These are phyloP conservation scores for Solanum hybrid DNA, from an alignment of 305 asterid genomes.

Conservation along the genomic window DNA sequence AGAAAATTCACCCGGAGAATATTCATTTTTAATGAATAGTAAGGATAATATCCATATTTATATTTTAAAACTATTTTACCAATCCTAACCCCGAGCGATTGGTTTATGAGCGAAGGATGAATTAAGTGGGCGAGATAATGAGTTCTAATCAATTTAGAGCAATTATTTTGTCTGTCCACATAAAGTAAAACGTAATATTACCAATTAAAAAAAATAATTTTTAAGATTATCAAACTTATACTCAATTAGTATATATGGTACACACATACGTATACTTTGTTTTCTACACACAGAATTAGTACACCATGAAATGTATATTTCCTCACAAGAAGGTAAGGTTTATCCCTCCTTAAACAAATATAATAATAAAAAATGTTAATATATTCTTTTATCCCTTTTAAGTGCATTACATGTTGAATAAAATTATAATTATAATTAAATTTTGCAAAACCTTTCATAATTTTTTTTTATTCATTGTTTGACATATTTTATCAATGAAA, in stretches of 20 bases:
- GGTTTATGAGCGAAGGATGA: neutral
- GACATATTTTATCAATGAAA: neutral
- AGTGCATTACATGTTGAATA: neutral
- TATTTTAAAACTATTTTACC: neutral
- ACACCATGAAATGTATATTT: neutral
- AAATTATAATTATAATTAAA: neutral
- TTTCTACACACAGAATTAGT: neutral
- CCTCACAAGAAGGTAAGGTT: neutral
- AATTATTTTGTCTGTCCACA: neutral
- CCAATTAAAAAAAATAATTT: neutral
- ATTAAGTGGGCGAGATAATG: neutral
- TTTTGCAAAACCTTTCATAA: neutral
- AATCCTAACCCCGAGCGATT: neutral
- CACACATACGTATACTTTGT: neutral
- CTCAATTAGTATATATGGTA: neutral
- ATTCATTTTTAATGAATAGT: neutral
- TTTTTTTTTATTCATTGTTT: neutral
- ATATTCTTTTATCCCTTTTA: neutral
- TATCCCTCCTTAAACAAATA: neutral
- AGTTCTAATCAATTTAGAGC: neutral
- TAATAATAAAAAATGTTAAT: neutral
- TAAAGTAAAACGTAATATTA: neutral
- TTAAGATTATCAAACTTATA: no score
- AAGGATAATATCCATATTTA: neutral
- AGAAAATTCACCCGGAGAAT: neutral